Evolutionary conservation across 2,329 filamentous ascomycete species (phyloP), one percentile per base, ranked within the genome.

Genomic region (Apiospora phragmitis): DNA sequence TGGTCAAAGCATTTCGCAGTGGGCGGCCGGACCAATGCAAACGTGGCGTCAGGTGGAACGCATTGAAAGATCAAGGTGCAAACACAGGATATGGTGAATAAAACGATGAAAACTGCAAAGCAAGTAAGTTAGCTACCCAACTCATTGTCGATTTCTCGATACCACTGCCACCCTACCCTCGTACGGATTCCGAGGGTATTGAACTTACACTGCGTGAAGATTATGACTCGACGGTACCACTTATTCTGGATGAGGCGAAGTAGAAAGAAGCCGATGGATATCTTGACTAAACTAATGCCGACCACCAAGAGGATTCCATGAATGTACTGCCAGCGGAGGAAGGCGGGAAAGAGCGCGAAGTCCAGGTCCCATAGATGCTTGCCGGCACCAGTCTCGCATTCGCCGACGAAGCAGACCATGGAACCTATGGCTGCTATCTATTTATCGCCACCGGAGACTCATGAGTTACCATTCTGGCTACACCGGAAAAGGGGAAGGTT

Each of bases 271-370:
- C 67, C 67, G 41, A 72, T 47, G 24, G 71, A 72, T 7, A 72
- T 65, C 26, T 72, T 72, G 16, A 72, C 71, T 11, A 69, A n/a
- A 35, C 71, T 72, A 24, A 72, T 70, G 6, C 71, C 71, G 12
- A 67, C 69, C n/a, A 72, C 69, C 24, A 69, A 51, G 3, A 72
- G 45, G 18, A 70, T 67, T 9, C 69, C 69, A 26, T 69, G 69
- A 32, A 69, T 49, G 69, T 72, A 70, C 41, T 70, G 59, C 71
- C 69, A 70, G 41, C 68, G 69, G 26, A 66, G 59, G 16, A 71
- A 65, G 21, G 62, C 35, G 3, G 47, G 49, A n/a, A 68, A 72
- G 4, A 43, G 42, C n/a, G 69, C 12, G 1, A 70, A 16, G 1
- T 55, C 69, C 16, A 72, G 35, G 55, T 72, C 69, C 49, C 35